These are phyloP conservation scores for Mrakiaceae sp. DNA, from an alignment of 1,284 basidiomycete species.

Conservation along the genomic window DNA sequence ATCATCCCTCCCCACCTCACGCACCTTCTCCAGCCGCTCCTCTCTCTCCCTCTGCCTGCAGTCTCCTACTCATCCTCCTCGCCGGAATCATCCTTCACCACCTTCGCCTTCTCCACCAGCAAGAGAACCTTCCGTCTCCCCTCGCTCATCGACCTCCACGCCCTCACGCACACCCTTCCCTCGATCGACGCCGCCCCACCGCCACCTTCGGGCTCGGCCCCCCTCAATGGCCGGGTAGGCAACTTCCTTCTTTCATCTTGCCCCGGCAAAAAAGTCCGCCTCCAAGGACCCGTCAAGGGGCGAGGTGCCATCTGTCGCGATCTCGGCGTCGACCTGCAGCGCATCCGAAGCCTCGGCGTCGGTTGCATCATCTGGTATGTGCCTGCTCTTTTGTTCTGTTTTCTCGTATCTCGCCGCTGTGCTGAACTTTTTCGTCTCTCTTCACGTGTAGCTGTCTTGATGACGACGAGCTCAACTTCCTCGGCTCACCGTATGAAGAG, in stretches of 20 bases:
- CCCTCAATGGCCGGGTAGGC: slow-evolving; percentile 45
- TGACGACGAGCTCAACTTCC: slow-evolving; percentile 68
- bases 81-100: not conserved
- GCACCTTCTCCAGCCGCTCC: slow-evolving; percentile 24
- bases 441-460: slow-evolving; percentile 56
- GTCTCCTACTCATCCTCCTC: not conserved
- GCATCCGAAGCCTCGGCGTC: slow-evolving; percentile 66
- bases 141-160: slow-evolving; percentile 38
- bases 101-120: slow-evolving; percentile 1
- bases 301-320: slow-evolving; percentile 76
- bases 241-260: slow-evolving; percentile 85
- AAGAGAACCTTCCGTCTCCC: slow-evolving; percentile 7
- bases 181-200: slow-evolving; percentile 29
- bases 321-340: slow-evolving; percentile 58
- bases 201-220: slow-evolving; percentile 17
- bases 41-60: slow-evolving; percentile 2
- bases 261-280: slow-evolving; percentile 90
- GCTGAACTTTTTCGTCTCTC: not conserved
- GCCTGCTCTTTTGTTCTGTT: slow-evolving; percentile 20
- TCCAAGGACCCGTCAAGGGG: slow-evolving; percentile 68
- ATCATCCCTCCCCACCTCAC: slow-evolving; percentile 26
- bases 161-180: slow-evolving; percentile 38
- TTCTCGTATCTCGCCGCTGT: not conserved
- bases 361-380: slow-evolving; percentile 67
- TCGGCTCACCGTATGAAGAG: slow-evolving; percentile 71